Evolutionary conservation across 2,329 filamentous ascomycete species (phyloP), one percentile per base, ranked within the genome.

Genomic region (Pezicula rhizophila): DNA sequence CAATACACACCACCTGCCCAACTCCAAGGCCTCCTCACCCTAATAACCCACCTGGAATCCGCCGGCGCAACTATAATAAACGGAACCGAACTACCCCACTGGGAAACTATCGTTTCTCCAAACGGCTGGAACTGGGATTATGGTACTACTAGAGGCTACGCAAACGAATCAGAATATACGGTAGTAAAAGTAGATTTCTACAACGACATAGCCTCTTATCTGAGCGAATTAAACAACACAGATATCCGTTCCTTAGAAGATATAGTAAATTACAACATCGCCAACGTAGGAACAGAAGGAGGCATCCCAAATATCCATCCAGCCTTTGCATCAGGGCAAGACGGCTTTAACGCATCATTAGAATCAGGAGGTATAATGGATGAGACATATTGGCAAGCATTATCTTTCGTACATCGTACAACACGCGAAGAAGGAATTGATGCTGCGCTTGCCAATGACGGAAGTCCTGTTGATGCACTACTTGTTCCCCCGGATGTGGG

Each of bases 81-180:
- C 59, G 75, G 75, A 23, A 87, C 84, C 0, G 85, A 90, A 60
- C 73, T 90, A 2, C 79, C 80, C 18, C 70, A 80, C 61, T 77
- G 80, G 57, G 65, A 82, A 59, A 77, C 68, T 0, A 78, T 87
- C 20, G 75, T 89, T 11, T 78, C 76, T 28, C 82, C 80, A 0
- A 64, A 77, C 43, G 82, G 83, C n/a, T 90, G 85, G 85, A 73
- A 89, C 64, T 90, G 86, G 77, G 83, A 86, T 58, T 85, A 80
- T 53, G 84, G 84, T 12, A 73, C 68, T 5, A 74, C 70, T 1
- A 76, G 82, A 4, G 82, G 82, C 2, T 80, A 70, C 57, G 68
- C 80, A n/a, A 87, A 89, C 52, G 79, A 88, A 65, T 87, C 82
- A 12, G 85, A 89, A 63, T 89, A 84, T 66, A 86, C 81, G 0